phyloP scores from a whole-genome alignment of 192 early-diverging fungal species.

The Gonapodya sp. region DNA sequence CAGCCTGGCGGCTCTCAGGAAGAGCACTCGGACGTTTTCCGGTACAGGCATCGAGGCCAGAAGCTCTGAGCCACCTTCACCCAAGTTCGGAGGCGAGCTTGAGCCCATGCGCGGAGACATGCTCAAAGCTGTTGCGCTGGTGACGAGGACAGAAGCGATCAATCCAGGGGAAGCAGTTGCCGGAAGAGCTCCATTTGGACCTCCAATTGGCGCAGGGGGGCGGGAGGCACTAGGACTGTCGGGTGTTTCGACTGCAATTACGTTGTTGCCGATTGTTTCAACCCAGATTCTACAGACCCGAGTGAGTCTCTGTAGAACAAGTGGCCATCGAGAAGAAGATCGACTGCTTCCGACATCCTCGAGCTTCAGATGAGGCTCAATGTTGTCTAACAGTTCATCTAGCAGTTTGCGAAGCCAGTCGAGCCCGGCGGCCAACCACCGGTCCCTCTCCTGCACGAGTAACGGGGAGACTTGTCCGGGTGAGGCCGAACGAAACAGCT shows the following conservation, averaged over 20 bases:
- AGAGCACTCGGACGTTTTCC: background rate
- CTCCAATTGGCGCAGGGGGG: background rate
- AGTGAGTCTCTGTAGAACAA: background rate
- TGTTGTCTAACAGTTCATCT: background rate
- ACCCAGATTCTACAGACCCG: background rate
- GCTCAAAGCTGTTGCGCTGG: background rate
- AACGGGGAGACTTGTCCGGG: background rate
- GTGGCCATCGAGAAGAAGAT: background rate
- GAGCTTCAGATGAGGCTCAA: background rate
- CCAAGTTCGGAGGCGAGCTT: background rate
- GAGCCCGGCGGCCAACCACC: background rate
- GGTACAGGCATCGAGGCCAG: background rate
- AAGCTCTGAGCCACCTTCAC: background rate
- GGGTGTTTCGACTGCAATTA: background rate
- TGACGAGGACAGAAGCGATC: background rate
- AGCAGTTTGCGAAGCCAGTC: background rate
- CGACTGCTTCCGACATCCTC: background rate
- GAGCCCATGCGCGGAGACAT: background rate
- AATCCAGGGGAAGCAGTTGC: background rate
- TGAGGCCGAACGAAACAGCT: background rate
- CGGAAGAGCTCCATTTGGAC: background rate
- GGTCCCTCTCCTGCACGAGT: background rate
- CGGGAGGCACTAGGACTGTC: background rate
- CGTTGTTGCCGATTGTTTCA: background rate
- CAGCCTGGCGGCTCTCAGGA: background rate